Evolutionary conservation across 257 asterid genomes (phyloP), one percentile per base, ranked within the genome.

Genomic region (Gentiana straminea): DNA sequence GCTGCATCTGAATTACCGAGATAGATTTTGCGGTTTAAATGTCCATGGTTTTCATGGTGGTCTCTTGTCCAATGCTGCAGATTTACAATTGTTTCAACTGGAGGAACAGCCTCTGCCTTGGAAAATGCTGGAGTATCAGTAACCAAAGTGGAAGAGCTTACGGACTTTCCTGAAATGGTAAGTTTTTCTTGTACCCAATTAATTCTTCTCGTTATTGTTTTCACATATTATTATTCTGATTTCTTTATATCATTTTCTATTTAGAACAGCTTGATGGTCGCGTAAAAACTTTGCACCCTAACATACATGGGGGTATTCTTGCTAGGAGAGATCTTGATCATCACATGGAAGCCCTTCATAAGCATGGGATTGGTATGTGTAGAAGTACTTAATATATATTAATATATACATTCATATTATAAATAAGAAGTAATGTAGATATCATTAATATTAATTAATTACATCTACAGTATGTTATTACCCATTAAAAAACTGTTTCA

Each of bases 211-310:
- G 24, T 52, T 15, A 38, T 5, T 55, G 37, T 55, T 56, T 5
- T 8, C 35, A 33, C 5, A 39, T 45, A 46, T 52, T n/a, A 11
- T 47, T 24, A 11, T 55, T 8, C n/a, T 57, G 51, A 44, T 48
- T 54, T 33, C 32, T 4, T 38, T 41, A 12, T 15, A 33, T 37
- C 24, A 54, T n/a, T 13, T 36, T 33, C 53, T 34, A 69, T 35
- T 37, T 32, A 58, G 49, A 64, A 46, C 82, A 88, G 97, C 95
- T 92, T 66, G 97, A 92, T 72, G 99, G 99, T 4, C 97, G 99
- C 66, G 99, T 92, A 55, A 92, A 92, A 80, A 92, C 99, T 43
- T 75, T 92, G 51, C 97, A 92, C 71, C 99, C 99, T 33, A 76
- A 66, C 63, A 70, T 88, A 64, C 97, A 92, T 65, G 97, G 99